Percentiles rank a stretch among this genome's conserved stretches.
Conservation (phyloP, 2,329 filamentous ascomycete species). For the Ascochyta clinopodiicola region DNA sequence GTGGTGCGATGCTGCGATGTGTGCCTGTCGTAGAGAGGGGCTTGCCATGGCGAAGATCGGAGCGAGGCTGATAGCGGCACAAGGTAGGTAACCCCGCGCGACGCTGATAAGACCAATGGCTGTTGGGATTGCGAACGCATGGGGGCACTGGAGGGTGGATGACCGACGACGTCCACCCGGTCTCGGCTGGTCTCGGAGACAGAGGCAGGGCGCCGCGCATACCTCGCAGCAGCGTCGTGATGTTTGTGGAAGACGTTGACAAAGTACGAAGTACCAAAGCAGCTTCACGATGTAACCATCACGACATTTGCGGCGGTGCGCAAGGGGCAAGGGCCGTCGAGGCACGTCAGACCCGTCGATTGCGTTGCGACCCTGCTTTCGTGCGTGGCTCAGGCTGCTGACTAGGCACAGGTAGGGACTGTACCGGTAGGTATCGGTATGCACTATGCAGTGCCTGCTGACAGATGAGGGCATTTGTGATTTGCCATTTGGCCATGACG, state of each 20-base stretch:
- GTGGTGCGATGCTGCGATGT: slow-evolving; percentile 5
- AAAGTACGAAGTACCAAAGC: not conserved
- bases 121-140: slow-evolving; percentile 33
- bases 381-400: not conserved
- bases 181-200: slow-evolving; percentile 40
- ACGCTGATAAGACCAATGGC: slow-evolving; percentile 43
- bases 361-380: slow-evolving; percentile 11
- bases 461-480: slow-evolving; percentile 10
- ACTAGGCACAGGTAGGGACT: too few species aligned
- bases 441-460: slow-evolving; percentile 7
- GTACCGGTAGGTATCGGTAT: too few species aligned
- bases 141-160: slow-evolving; percentile 24
- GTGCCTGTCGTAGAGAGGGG: slow-evolving; percentile 10
- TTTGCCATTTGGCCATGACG: slow-evolving; percentile 15
- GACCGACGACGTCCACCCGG: slow-evolving; percentile 22
- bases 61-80: slow-evolving; percentile 23
- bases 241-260: slow-evolving; percentile 2
- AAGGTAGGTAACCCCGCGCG: slow-evolving; percentile 29
- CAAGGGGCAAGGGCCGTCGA: slow-evolving; percentile 4
- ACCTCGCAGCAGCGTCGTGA: slow-evolving; percentile 1
- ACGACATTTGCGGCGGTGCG: slow-evolving; percentile 14
- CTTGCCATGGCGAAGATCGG: slow-evolving; percentile 37
- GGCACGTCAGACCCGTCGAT: not conserved
- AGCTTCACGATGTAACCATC: slow-evolving; percentile 12
- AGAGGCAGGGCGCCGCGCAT: not conserved